Evolutionary conservation across 2,329 filamentous ascomycete species (phyloP), one percentile per base, ranked within the genome.

Genomic region (Botrytis pseudocinerea): DNA sequence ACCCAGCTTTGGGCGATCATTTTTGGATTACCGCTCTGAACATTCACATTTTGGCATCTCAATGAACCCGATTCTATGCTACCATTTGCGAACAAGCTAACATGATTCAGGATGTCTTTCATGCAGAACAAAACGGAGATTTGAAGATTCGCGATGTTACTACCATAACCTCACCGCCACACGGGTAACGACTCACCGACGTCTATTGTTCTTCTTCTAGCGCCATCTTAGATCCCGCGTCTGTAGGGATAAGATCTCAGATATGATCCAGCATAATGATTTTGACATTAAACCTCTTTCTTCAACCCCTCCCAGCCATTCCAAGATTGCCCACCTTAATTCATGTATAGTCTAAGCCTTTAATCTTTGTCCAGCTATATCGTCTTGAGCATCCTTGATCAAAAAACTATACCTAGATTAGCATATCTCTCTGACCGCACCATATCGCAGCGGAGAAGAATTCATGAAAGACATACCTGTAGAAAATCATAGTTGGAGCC

Each of bases 401-500:
- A 98, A 84, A 82, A 97, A 98, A 79, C 95, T 97, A 77, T 48
- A 28, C 28, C 0, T 25, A 32, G 9, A 46, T 77, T 40, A 78
- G 76, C 59, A 72, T 59, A 40, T 28, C 25, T 28, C 35, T 18
- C 28, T 18, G 25, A 20, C 16, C 22, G 22, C 51, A 18, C 9
- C 35, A 2, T 4, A 25, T n/a, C 48, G 40, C 28, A 16, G 5
- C 1, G 1, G 12, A 7, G 1, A 12, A n/a, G 20, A 16, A 40
- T 14, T 44, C 18, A 38, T 38, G 18, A 16, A 25, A 54, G 62
- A 90, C 94, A 86, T 85, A 98, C 95, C 92, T 94, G 82, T 99
- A 99, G 93, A 93, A 98, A 85, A 97, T 88, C 68, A 96, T 85
- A 0, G 93, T 93, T 16, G 96, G 96, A 46, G 88, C 88, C 69